Evolutionary conservation across 2,329 filamentous ascomycete genomes (phyloP), one percentile per base, ranked within the genome.

Genomic region (Nemania abortiva): DNA sequence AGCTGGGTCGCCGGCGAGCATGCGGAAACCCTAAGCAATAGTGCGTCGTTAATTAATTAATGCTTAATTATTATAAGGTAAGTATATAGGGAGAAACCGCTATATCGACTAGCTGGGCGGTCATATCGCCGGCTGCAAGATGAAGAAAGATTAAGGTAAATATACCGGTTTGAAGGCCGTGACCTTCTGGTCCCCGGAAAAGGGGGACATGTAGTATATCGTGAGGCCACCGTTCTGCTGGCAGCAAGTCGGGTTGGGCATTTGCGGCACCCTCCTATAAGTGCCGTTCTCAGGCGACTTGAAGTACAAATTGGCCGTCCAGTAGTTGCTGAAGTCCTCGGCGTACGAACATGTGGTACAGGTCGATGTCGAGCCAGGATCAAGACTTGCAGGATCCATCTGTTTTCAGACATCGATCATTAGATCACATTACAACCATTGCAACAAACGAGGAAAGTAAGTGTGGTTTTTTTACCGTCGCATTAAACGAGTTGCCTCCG

Each of bases 121-220:
- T n/a, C n/a, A n/a, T n/a, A n/a, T n/a, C n/a, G n/a, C n/a, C n/a
- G n/a, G n/a, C n/a, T n/a, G n/a, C n/a, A n/a, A n/a, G n/a, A n/a
- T n/a, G n/a, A n/a, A n/a, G n/a, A n/a, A n/a, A n/a, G n/a, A n/a
- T n/a, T n/a, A n/a, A n/a, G n/a, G n/a, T n/a, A 37, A 9, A 39
- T 74, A 49, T 62, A 77, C 78, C 9, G 81, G 78, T 72, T 82
- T 80, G 74, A 84, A 83, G 1, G 82, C 82, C 27, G 81, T 83
- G 27, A 83, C 79, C 64, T 82, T 82, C 7, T 71, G 68, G 27
- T 71, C 71, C 20, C 72, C 63, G 18, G 49, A 52, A 27, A 52
- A 52, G 49, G 74, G 71, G 5, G 69, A 68, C 67, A 74, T 82
- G 70, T 84, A 84, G 76, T 84, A 84, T n/a, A 83, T 81, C 2